A percentile compares a stretch with the other conserved stretches of the same genome.
phyloP scores from a whole-genome alignment of 2,329 filamentous ascomycete genomes.

The Lachnellula arida region DNA sequence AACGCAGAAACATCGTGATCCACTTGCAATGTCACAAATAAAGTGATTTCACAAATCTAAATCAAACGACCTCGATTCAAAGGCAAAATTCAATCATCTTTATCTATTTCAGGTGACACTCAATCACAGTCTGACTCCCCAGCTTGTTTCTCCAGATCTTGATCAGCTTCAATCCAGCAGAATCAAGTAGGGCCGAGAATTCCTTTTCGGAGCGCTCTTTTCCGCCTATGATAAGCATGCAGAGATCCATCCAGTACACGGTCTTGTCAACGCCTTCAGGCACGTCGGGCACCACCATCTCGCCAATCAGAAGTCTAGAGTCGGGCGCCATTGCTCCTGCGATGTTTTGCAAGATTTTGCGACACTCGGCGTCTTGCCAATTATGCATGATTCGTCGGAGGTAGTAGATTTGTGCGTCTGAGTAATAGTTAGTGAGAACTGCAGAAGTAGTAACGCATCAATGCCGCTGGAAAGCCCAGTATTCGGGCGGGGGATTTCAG shows the following conservation, averaged over 20 bases:
- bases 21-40: too few relatives aligned
- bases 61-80: background rate
- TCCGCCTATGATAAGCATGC: conserved; percentile 16
- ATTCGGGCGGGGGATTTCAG: background rate
- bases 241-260: conserved; percentile 14
- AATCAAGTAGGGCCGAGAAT: conserved; percentile 9
- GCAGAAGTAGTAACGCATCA: too few relatives aligned
- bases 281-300: conserved; percentile 16
- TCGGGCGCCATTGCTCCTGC: conserved; percentile 15
- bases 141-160: conserved; percentile 11
- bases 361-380: conserved; percentile 17
- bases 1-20: too few relatives aligned
- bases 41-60: too few relatives aligned
- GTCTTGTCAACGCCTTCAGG: conserved; percentile 6
- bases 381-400: conserved; percentile 25
- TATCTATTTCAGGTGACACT: conserved; percentile 8
- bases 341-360: conserved; percentile 20
- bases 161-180: conserved; percentile 11
- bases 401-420: conserved; percentile 23
- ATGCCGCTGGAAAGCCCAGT: too few relatives aligned
- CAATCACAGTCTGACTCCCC: conserved; percentile 10
- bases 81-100: too few relatives aligned
- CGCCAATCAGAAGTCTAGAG: conserved; percentile 13
- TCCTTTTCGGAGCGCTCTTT: conserved; percentile 14
- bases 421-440: too few relatives aligned